Conservation (phyloP, 768 basidiomycete genomes). For the Lentinula raphanica region DNA sequence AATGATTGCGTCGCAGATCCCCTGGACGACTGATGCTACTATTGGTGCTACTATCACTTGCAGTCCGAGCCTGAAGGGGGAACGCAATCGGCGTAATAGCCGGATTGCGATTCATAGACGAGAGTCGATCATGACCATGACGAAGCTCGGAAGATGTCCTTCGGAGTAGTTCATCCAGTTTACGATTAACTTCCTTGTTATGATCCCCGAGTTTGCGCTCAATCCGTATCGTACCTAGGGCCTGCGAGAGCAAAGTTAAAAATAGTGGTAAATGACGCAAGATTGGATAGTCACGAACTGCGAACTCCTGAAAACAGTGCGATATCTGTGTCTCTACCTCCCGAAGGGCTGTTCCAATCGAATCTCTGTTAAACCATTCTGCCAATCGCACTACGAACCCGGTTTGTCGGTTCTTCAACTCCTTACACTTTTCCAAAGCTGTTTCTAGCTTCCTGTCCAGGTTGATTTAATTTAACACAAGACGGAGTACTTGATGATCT, state of each 20-base stretch:
- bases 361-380: slow-evolving; percentile 5
- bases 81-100: not conserved
- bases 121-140: not conserved
- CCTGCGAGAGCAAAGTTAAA: not conserved
- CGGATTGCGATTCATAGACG: not conserved
- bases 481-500: not conserved
- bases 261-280: not conserved
- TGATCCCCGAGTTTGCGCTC: slow-evolving; percentile 8
- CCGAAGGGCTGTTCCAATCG: not conserved
- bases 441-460: not conserved
- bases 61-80: not conserved
- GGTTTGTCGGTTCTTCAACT: not conserved
- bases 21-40: not conserved
- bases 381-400: not conserved
- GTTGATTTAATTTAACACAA: not conserved
- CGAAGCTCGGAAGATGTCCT: not conserved
- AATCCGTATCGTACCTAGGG: slow-evolving; percentile 3
- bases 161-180: slow-evolving; percentile 9
- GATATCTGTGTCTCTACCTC: slow-evolving; percentile 9
- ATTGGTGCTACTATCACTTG: not conserved
- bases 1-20: not conserved
- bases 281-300: not conserved
- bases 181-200: slow-evolving; percentile 7
- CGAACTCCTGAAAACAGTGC: slow-evolving; percentile 9
- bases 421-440: not conserved